Conservation (phyloP, 768 basidiomycete genomes). For the Panus rudis region DNA sequence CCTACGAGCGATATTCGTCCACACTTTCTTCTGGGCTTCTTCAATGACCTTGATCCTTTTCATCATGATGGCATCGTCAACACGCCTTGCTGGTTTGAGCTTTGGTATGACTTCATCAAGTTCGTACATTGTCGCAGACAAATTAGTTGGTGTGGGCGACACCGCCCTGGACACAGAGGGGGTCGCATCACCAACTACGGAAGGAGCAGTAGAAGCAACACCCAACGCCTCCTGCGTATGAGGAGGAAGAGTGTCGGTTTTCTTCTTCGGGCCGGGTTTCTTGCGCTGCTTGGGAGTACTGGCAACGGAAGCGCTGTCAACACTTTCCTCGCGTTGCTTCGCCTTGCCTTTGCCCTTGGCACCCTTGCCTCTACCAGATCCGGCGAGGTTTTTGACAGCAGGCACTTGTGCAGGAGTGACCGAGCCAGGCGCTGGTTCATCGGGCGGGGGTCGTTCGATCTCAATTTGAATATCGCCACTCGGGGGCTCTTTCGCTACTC, state of each 20-base stretch:
- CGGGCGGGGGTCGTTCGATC: slow-evolving; percentile 36
- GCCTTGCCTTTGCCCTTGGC: slow-evolving; percentile 49
- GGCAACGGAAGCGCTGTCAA: slow-evolving; percentile 36
- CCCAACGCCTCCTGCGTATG: slow-evolving; percentile 46
- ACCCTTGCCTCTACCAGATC: slow-evolving; percentile 20
- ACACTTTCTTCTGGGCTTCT: slow-evolving; percentile 82
- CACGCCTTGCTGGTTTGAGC: slow-evolving; percentile 68
- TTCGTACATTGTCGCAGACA: slow-evolving; percentile 61
- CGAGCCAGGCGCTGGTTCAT: slow-evolving; percentile 27
- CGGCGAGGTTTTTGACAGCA: slow-evolving; percentile 25
- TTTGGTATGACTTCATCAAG: slow-evolving; percentile 64
- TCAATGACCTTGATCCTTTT: slow-evolving; percentile 74
- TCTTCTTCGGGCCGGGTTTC: slow-evolving; percentile 51
- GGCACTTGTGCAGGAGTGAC: slow-evolving; percentile 9
- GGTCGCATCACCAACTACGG: slow-evolving; percentile 62
- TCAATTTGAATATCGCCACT: slow-evolving; percentile 37
- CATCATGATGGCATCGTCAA: slow-evolving; percentile 63
- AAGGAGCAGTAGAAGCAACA: slow-evolving; percentile 45
- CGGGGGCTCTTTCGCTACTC: slow-evolving; percentile 35
- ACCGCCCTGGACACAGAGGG: slow-evolving; percentile 63
- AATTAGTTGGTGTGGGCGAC: slow-evolving; percentile 51
- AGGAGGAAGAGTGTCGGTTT: slow-evolving; percentile 39
- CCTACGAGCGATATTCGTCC: slow-evolving; percentile 80
- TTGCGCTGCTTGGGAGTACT: slow-evolving; percentile 50
- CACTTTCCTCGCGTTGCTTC: slow-evolving; percentile 45